These are phyloP conservation scores for Thielaviopsis musarum DNA, from an alignment of 2,329 filamentous ascomycete species.

Conservation along the genomic window DNA sequence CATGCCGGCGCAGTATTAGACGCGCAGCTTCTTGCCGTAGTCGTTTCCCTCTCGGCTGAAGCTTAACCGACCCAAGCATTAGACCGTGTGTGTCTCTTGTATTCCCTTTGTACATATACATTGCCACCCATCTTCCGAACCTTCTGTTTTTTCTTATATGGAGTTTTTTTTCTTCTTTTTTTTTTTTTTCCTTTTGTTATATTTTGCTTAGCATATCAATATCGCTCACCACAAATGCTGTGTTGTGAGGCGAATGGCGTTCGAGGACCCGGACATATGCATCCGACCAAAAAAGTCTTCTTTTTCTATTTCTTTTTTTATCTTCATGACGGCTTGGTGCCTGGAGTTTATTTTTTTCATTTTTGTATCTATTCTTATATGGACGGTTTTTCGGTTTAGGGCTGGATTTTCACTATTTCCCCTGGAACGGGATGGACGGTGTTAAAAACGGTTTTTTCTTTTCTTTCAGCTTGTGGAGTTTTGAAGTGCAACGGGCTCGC, in stretches of 20 bases:
- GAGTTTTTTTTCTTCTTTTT: slow-evolving; percentile 1
- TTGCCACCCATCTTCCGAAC: neutral
- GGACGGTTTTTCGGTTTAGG: slow-evolving; percentile 10
- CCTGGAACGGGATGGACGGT: slow-evolving; percentile 6
- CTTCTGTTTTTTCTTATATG: neutral
- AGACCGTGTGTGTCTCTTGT: neutral
- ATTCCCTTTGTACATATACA: neutral
- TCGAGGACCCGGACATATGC: neutral
- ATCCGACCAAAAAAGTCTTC: slow-evolving; percentile 1
- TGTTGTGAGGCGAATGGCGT: neutral
- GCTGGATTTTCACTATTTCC: slow-evolving; percentile 7
- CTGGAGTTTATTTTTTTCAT: slow-evolving; percentile 6
- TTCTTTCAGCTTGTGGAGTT: slow-evolving; percentile 4
- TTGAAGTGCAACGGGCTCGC: neutral
- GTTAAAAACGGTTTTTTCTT: slow-evolving; percentile 7
- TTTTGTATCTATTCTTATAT: slow-evolving; percentile 13
- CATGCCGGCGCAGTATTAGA: neutral
- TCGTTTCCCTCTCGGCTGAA: no score
- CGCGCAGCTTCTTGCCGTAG: neutral
- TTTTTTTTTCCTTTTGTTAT: neutral
- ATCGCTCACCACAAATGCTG: neutral
- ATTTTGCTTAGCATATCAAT: neutral
- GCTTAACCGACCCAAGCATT: neutral
- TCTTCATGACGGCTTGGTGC: slow-evolving; percentile 2
- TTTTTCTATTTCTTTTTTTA: slow-evolving; percentile 11